Evolutionary conservation across 345 rosid species (phyloP).

Genomic region (Populus ilicifolia): DNA sequence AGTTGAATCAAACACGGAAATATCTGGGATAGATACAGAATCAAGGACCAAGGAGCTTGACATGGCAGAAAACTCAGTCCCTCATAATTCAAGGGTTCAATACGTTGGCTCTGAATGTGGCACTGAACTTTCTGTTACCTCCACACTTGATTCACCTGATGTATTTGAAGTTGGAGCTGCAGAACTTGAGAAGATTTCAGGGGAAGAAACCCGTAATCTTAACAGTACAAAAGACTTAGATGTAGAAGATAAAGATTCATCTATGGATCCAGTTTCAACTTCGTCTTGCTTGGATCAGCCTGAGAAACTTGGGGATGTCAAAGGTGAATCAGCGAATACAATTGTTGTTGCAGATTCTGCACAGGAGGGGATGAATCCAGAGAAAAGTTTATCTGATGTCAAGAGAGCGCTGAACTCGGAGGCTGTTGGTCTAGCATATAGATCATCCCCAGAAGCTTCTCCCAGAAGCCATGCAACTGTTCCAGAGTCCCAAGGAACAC

Average conservation of each 20-base stretch:
- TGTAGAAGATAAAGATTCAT: conserved; percentile 34
- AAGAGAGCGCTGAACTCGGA: conserved; percentile 32
- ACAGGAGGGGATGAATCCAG: conserved; percentile 31
- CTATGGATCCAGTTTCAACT: conserved; percentile 21
- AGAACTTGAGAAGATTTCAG: conserved; percentile 41
- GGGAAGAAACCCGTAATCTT: conserved; percentile 30
- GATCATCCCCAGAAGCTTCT: conserved; percentile 52
- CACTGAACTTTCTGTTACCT: conserved; percentile 81
- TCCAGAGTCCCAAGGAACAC: conserved; percentile 79
- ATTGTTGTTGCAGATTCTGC: conserved; percentile 23
- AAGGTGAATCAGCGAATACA: conserved; percentile 32
- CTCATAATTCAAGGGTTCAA: conserved; percentile 30
- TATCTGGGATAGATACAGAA: conserved; percentile 25
- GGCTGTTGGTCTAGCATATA: conserved; percentile 37
- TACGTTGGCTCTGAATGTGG: conserved; percentile 78
- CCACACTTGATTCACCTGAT: conserved; percentile 87
- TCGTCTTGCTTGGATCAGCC: conserved; percentile 25
- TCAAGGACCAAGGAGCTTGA: conserved; percentile 26
- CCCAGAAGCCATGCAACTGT: conserved; percentile 58
- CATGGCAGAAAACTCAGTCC: conserved; percentile 31
- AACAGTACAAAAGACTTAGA: conserved; percentile 23
- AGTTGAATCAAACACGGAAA: conserved; percentile 36
- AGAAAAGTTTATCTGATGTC: conserved; percentile 35
- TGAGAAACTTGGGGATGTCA: conserved; percentile 29
- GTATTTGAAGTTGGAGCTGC: conserved; percentile 46